phyloP scores from a whole-genome alignment of 352 stramenopile genomes.

The Pythium dissimile region DNA sequence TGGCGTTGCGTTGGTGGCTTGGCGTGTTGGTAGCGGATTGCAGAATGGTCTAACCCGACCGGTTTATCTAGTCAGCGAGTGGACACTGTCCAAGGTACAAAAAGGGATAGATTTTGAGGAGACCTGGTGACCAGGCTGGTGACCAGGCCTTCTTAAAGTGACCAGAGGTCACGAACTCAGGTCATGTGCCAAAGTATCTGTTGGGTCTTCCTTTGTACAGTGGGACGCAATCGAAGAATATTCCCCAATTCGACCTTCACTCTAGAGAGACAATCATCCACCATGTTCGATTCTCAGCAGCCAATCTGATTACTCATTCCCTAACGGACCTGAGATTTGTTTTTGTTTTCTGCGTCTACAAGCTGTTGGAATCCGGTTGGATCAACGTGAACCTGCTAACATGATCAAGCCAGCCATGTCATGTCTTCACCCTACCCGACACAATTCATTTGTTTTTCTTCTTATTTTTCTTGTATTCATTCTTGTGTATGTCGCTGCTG shows the following conservation, averaged over 20 bases:
- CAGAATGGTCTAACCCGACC: no score
- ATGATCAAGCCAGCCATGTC: no score
- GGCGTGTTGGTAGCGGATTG: not conserved
- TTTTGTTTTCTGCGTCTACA: not conserved
- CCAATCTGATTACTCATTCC: not conserved
- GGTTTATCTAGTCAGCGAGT: no score
- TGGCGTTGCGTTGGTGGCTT: not conserved
- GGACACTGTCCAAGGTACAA: no score
- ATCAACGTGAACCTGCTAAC: no score
- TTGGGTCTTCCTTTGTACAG: not conserved
- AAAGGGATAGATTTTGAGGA: no score
- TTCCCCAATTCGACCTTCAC: conserved; percentile 18
- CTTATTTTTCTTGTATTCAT: not conserved
- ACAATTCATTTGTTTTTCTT: not conserved
- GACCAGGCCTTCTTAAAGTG: no score
- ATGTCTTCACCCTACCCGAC: not conserved
- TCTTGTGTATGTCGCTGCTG: not conserved
- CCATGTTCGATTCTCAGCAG: not conserved
- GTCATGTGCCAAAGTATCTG: no score
- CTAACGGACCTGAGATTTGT: not conserved
- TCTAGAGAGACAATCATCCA: conserved; percentile 8
- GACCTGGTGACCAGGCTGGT: no score
- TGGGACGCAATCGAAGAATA: conserved; percentile 8
- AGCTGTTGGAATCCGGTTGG: not conserved
- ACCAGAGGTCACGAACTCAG: no score